phyloP scores from a whole-genome alignment of 495 filamentous ascomycete species.

The Xylaria cubensis region DNA sequence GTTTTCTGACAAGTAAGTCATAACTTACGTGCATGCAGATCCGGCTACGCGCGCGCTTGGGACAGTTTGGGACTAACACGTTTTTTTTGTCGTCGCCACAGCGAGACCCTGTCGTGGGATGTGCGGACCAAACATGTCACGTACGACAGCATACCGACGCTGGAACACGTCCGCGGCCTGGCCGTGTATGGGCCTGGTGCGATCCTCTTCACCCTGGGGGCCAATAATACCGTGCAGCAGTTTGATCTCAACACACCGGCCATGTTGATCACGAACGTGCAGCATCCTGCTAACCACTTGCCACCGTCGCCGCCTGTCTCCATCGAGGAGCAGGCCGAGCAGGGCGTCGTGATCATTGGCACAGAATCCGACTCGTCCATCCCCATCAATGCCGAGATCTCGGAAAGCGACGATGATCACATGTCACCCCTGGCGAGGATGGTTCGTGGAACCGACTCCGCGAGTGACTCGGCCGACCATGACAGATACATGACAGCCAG shows the following conservation, averaged over 20 bases:
- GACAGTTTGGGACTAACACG: conserved; percentile 40
- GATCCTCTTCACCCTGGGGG: conserved; percentile 89
- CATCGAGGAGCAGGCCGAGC: conserved; percentile 66
- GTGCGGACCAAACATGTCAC: conserved; percentile 95
- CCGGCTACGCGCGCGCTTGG: conserved; percentile 48
- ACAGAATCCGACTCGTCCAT: conserved; percentile 57
- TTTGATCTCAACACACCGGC: conserved; percentile 86
- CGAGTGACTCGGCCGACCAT: conserved; percentile 58
- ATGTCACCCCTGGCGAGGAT: conserved; percentile 72
- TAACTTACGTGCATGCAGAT: conserved; percentile 30
- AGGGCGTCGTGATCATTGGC: conserved; percentile 45
- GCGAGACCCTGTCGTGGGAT: conserved; percentile 94
- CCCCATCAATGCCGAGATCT: conserved; percentile 61
- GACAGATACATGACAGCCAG: conserved; percentile 66
- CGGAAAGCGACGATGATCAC: conserved; percentile 69
- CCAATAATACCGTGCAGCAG: conserved; percentile 89
- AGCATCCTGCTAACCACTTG: conserved; percentile 76
- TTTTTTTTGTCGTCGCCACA: conserved; percentile 44
- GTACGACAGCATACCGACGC: conserved; percentile 83
- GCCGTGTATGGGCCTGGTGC: conserved; percentile 89
- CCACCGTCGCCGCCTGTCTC: conserved; percentile 81
- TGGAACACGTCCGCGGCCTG: conserved; percentile 79
- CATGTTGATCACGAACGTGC: conserved; percentile 79
- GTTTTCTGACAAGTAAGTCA: conserved; percentile 83
- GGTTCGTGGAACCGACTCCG: conserved; percentile 63